Evolutionary conservation across 306 rosid species (phyloP), one percentile per base, ranked within the genome.

Genomic region (Canavalia ensiformis): DNA sequence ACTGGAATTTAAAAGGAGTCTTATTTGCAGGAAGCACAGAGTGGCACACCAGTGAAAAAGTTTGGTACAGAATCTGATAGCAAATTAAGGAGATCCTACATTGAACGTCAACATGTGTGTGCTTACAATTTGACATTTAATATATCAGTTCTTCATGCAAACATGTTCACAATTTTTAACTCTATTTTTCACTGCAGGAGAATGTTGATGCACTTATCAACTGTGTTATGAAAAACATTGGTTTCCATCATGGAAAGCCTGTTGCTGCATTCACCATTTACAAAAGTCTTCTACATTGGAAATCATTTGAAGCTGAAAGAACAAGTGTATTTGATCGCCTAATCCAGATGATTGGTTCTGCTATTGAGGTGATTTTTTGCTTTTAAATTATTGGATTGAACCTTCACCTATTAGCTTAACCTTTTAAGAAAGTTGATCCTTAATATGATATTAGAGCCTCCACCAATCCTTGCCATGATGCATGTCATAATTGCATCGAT

Each of bases 271-370:
- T 96, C 79, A 96, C 95, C 86, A 94, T 96, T 74, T 96, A 96
- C 89, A 96, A 90, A 86, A 93, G 99, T 66, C 98, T 96, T 87
- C 95, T 96, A 76, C 95, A 94, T 76, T 96, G 99, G 99, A 96
- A 94, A 86, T 93, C 99, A 63, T 96, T 96, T 82, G 99, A 96
- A 91, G 98, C 98, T 59, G 99, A 96, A 89, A 94, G 97, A 78
- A 96, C 99, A 51, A 94, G 99, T 78, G 98, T 96, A 45, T 96
- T 96, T 92, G 99, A 96, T 82, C 97, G 99, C 74, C 98, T 96
- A 86, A 96, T 96, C 81, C 99, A 96, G 89, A 96, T 91, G 97
- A 92, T 96, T 88, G 99, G 99, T 81, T 94, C 97, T 6, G 91
- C 97, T 86, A 96, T 96, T 81, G 98, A 96, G 99, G 99, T 96